Base-by-base conservation (phyloP, 2,329 filamentous ascomycete genomes). In the Simplicillium sp. region DNA sequence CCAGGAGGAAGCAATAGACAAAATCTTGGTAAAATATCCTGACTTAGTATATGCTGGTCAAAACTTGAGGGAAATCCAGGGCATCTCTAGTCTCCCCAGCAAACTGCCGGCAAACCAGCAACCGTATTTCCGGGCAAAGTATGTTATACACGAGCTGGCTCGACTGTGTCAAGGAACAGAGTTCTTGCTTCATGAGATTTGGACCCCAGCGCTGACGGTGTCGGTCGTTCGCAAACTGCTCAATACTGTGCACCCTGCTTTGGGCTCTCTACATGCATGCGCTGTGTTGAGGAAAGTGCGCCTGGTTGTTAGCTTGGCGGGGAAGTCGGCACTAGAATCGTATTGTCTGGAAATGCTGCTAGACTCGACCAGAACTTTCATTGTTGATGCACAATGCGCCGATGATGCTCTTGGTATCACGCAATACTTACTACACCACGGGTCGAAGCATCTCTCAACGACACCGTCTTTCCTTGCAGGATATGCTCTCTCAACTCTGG, bases 291-390 rank as follows among this genome's bases (percentile, higher is more conserved):
- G 89, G 32, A 95, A 94, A 55, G 73, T 97, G 36, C 76, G 88
- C 29, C 75, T 96, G 8, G 64, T 97, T 13, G 73, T 97, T 18
- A 84, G 80, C 44, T 66, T 97, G 36, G 83, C 87, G 18, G 88
- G 87, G 0, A 58, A 76, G 1, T 71, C 80, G 38, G 85, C 84
- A n/a, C 68, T 83, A 17, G 67, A 77, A 33, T 84, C 83, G 0
- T 97, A 97, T 54, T 85, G 87, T 11, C 60, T 96, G 12, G 87
- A 98, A 58, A 92, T 96, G 85, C 70, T 94, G 1, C 70, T 98
- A 2, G 85, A 88, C 52, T 82, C 84, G 2, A 69, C 95, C 15
- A 74, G 84, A 9, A 79, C 80, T 0, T 94, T 88, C 49, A 67
- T 97, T 6, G 82, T 82, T 1, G 83, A 97, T 50, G 73, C 82